Percentiles rank a stretch among this genome's conserved stretches.
These are phyloP conservation scores for Mucor sp. DNA, from an alignment of 371 early-diverging fungal genomes.

Conservation along the genomic window DNA sequence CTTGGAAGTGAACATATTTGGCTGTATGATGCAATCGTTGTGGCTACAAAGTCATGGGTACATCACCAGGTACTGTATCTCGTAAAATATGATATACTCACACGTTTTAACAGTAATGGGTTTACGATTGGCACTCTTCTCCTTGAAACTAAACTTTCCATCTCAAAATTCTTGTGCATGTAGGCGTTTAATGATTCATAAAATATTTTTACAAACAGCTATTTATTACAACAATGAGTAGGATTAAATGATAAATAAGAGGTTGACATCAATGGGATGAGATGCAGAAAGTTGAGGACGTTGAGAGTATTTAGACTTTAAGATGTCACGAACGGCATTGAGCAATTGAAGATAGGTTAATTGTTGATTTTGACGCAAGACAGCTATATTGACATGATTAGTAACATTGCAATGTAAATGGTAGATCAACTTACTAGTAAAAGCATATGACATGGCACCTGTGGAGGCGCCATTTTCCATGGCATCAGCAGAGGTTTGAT, in stretches of 20 bases:
- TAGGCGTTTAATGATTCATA: no score
- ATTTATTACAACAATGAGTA: neutral
- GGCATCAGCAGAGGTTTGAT: slow-evolving; percentile 89
- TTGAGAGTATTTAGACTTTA: slow-evolving; percentile 75
- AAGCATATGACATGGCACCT: slow-evolving; percentile 89
- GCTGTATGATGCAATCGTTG: no score
- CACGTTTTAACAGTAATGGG: no score
- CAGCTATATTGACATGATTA: slow-evolving; percentile 25
- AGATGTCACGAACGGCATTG: slow-evolving; percentile 66
- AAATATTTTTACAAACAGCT: no score
- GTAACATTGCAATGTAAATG: neutral
- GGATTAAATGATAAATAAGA: slow-evolving; percentile 66
- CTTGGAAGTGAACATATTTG: no score
- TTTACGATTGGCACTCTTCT: no score
- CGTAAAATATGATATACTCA: no score
- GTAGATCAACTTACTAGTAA: slow-evolving; percentile 46
- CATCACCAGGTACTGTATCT: no score
- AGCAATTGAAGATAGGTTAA: slow-evolving; percentile 79
- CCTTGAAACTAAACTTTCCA: no score
- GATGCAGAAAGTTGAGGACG: slow-evolving; percentile 83
- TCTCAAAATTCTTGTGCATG: no score
- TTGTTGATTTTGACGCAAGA: slow-evolving; percentile 59
- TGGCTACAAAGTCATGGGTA: no score
- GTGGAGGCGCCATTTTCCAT: slow-evolving; percentile 63
- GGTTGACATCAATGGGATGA: slow-evolving; percentile 77